Evolutionary conservation across 352 stramenopile genomes (phyloP).

Genomic region (Globisporangium acanthophoron): DNA sequence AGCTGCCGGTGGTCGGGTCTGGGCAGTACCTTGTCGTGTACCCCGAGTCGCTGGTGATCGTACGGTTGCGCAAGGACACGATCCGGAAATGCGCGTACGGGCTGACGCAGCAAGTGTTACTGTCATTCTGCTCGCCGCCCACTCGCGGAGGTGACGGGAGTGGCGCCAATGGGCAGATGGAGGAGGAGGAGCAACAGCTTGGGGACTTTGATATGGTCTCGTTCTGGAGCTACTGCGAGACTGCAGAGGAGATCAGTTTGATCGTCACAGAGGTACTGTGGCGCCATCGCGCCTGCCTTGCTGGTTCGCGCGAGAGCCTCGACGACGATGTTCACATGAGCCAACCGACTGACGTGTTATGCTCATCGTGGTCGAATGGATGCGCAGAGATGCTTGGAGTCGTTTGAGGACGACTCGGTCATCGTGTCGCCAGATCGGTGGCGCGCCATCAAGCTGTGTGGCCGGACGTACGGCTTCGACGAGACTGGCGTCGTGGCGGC

Average conservation of each 20-base stretch:
- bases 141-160: neutral
- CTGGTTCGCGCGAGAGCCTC: too few species aligned
- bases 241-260: slow-evolving; percentile 75
- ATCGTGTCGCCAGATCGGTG: slow-evolving; percentile 83
- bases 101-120: slow-evolving; percentile 71
- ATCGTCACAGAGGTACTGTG: slow-evolving; percentile 58
- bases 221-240: slow-evolving; percentile 87
- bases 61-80: slow-evolving; percentile 69
- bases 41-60: slow-evolving; percentile 66
- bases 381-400: slow-evolving; percentile 36
- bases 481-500: slow-evolving; percentile 82
- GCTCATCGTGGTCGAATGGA: neutral
- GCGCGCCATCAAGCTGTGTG: slow-evolving; percentile 82
- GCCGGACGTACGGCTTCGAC: slow-evolving; percentile 77
- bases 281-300: neutral
- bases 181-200: neutral
- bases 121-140: slow-evolving; percentile 24
- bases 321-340: too few species aligned
- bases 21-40: slow-evolving; percentile 80
- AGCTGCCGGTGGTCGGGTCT: slow-evolving; percentile 40
- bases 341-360: neutral
- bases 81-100: slow-evolving; percentile 70
- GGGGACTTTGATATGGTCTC: slow-evolving; percentile 25
- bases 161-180: neutral
- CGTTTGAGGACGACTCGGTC: slow-evolving; percentile 66